Percentiles rank a stretch among this genome's conserved stretches.
phyloP scores from a whole-genome alignment of 2,329 filamentous ascomycete genomes.

The Falciphora oryzae region DNA sequence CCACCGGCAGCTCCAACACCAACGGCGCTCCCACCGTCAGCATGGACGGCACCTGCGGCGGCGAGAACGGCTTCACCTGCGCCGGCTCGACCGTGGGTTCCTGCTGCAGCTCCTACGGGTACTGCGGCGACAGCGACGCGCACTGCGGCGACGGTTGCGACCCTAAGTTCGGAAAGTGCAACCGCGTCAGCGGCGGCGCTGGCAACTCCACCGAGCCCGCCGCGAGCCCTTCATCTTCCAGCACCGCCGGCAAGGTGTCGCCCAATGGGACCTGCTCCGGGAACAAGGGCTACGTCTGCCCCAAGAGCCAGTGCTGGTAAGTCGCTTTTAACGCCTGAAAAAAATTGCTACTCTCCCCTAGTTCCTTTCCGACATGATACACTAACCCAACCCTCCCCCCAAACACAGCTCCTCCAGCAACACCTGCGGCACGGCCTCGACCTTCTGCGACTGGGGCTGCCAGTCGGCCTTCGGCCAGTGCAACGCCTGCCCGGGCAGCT shows the following conservation, averaged over 20 bases:
- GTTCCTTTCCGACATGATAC: too few relatives aligned
- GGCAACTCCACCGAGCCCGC: not conserved
- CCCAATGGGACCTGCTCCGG: not conserved
- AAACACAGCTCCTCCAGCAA: conserved; percentile 10
- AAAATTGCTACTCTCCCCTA: too few relatives aligned
- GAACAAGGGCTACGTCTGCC: not conserved
- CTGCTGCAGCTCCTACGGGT: conserved; percentile 6
- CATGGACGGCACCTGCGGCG: conserved; percentile 12
- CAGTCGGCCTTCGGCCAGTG: conserved; percentile 13
- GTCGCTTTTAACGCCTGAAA: too few relatives aligned
- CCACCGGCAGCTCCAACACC: not conserved
- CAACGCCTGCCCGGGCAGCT: conserved; percentile 5
- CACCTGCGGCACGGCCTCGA: conserved; percentile 13
- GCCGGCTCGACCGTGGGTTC: not conserved
- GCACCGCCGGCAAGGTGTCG: conserved; percentile 1
- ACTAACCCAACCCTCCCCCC: not conserved
- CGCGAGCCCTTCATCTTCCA: not conserved
- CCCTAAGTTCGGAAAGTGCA: conserved; percentile 8
- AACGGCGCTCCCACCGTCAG: not conserved
- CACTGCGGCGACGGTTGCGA: conserved; percentile 14
- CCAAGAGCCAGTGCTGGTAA: conserved; percentile 8
- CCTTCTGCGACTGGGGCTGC: conserved; percentile 15
- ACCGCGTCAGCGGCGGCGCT: not conserved
- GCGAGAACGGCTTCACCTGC: conserved; percentile 8
- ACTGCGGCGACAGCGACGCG: conserved; percentile 11